Conservation (phyloP, 2,329 filamentous ascomycete species). For the Cladosporium sp. region DNA sequence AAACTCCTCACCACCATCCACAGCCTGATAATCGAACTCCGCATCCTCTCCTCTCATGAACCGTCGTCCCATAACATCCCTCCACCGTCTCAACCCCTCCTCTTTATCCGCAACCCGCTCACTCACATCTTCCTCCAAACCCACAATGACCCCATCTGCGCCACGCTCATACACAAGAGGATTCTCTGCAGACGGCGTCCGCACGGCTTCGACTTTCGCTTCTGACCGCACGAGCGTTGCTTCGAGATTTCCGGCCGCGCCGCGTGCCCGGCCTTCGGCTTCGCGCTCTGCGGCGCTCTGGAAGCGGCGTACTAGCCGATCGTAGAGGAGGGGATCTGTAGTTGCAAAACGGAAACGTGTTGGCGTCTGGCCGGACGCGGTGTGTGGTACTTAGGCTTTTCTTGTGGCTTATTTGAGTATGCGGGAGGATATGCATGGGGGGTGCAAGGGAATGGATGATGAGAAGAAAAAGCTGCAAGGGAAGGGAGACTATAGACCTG, state of each 20-base stretch:
- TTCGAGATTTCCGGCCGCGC: slow-evolving; percentile 74
- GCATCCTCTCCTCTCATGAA: slow-evolving; percentile 71
- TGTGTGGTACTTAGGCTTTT: neutral
- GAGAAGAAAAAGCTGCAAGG: neutral
- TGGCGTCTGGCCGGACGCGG: slow-evolving; percentile 5
- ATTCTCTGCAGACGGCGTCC: slow-evolving; percentile 48
- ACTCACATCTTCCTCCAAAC: slow-evolving; percentile 41
- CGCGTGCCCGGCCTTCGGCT: slow-evolving; percentile 65
- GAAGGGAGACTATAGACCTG: slow-evolving; percentile 39
- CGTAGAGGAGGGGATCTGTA: slow-evolving; percentile 73
- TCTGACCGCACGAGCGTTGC: slow-evolving; percentile 73
- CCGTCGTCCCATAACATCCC: slow-evolving; percentile 63
- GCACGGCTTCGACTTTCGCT: slow-evolving; percentile 62
- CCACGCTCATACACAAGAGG: slow-evolving; percentile 48
- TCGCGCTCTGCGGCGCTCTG: slow-evolving; percentile 69
- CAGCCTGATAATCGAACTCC: slow-evolving; percentile 69
- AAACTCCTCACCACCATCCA: slow-evolving; percentile 68
- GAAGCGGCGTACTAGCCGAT: slow-evolving; percentile 71
- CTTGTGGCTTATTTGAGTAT: neutral
- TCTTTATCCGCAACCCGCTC: slow-evolving; percentile 1
- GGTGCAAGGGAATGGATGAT: too few relatives aligned
- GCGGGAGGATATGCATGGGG: neutral
- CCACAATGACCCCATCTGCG: slow-evolving; percentile 52
- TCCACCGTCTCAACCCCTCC: slow-evolving; percentile 53
- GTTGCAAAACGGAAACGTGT: slow-evolving; percentile 8